Conservation (phyloP, 192 early-diverging fungal species). For the Chytriomyces sp. region DNA sequence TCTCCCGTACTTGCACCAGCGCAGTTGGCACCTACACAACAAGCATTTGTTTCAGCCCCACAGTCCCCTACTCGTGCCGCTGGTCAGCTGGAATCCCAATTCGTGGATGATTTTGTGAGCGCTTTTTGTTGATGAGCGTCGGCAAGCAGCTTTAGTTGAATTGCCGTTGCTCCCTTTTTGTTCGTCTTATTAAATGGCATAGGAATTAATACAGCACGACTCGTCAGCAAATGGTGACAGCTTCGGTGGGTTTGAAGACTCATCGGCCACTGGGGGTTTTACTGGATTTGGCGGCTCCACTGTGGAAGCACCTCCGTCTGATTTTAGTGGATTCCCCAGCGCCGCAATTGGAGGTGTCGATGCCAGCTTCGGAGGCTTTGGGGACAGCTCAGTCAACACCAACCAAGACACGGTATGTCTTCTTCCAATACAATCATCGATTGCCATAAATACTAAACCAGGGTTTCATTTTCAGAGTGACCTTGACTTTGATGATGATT, state of each 20-base stretch:
- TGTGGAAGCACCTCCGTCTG: no score
- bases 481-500: slow-evolving; percentile 28
- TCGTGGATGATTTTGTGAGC: slow-evolving; percentile 14
- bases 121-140: not conserved
- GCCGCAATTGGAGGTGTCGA: no score
- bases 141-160: no score
- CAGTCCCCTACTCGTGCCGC: slow-evolving; percentile 1
- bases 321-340: no score
- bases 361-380: no score
- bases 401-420: no score
- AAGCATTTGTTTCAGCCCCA: slow-evolving; percentile 15
- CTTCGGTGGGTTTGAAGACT: not conserved
- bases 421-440: no score
- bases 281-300: not conserved
- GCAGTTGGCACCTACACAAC: not conserved
- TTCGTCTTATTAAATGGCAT: slow-evolving; percentile 2
- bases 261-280: not conserved
- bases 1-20: slow-evolving; percentile 3
- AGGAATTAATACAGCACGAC: slow-evolving; percentile 26
- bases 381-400: no score
- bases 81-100: not conserved
- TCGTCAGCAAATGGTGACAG: not conserved
- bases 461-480: slow-evolving; percentile 8
- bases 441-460: not conserved
- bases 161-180: not conserved